Conservation (phyloP, 1,284 basidiomycete genomes). For the Agaricales sp. region DNA sequence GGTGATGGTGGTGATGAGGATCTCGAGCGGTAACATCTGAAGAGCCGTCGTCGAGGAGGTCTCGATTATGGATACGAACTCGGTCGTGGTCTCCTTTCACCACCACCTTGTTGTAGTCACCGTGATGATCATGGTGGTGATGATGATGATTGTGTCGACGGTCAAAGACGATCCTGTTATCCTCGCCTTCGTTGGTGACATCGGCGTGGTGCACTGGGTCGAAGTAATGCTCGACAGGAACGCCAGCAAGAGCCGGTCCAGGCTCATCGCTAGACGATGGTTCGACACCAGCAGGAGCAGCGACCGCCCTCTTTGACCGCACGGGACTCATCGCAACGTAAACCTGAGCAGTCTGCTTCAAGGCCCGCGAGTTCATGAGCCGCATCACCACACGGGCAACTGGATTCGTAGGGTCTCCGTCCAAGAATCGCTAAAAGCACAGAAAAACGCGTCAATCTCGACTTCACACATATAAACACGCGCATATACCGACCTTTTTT, state of each 20-base stretch:
- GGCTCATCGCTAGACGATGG: slow-evolving; percentile 12
- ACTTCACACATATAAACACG: neutral
- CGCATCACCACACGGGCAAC: neutral
- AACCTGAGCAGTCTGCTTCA: neutral
- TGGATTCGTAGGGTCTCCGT: neutral
- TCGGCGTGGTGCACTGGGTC: neutral
- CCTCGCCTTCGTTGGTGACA: neutral
- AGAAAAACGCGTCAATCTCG: neutral
- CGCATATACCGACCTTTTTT: neutral
- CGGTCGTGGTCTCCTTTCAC: slow-evolving; percentile 12
- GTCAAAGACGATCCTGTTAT: slow-evolving; percentile 4
- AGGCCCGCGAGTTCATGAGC: neutral
- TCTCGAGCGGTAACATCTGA: slow-evolving; percentile 15
- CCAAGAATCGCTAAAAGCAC: neutral
- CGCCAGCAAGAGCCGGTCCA: slow-evolving; percentile 7
- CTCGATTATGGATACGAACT: neutral
- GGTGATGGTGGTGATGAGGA: slow-evolving; percentile 13
- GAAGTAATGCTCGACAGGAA: neutral
- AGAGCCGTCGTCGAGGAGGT: slow-evolving; percentile 14
- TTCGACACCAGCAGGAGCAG: neutral
- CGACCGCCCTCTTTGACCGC: neutral
- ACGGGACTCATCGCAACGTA: neutral
- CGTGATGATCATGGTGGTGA: slow-evolving; percentile 8
- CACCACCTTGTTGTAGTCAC: slow-evolving; percentile 11
- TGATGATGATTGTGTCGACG: slow-evolving; percentile 7